Conservation (phyloP, 768 basidiomycete genomes). For the Rhodocollybia butyracea region DNA sequence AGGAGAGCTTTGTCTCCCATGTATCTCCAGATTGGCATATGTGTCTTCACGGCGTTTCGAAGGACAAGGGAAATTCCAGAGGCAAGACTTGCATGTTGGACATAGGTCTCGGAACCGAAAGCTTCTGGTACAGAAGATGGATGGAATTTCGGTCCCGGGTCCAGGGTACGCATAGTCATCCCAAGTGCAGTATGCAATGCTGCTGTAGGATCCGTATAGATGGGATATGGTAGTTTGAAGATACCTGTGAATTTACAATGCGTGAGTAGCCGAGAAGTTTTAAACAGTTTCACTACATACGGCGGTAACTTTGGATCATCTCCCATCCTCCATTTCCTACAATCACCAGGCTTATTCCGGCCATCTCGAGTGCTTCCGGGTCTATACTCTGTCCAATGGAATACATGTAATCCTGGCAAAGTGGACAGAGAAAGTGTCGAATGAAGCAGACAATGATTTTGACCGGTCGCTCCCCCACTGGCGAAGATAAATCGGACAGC, state of each 20-base stretch:
- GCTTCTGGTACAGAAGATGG: background rate
- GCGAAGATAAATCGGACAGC: too few relatives aligned
- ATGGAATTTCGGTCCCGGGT: conserved; percentile 25
- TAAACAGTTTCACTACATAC: conserved; percentile 10
- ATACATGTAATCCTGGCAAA: conserved; percentile 70
- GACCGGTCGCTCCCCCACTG: conserved; percentile 26
- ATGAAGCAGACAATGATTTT: conserved; percentile 67
- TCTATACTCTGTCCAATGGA: conserved; percentile 51
- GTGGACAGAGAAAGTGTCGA: conserved; percentile 65
- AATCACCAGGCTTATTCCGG: conserved; percentile 54
- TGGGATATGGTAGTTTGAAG: conserved; percentile 55
- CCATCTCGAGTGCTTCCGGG: conserved; percentile 41
- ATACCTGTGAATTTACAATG: conserved; percentile 35
- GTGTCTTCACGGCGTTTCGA: conserved; percentile 47
- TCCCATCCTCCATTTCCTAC: conserved; percentile 63
- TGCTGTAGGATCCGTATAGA: conserved; percentile 65
- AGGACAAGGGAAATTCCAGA: conserved; percentile 56
- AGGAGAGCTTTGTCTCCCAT: conserved; percentile 61
- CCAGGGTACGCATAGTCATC: conserved; percentile 35
- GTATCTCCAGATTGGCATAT: conserved; percentile 60
- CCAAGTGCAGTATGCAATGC: conserved; percentile 58
- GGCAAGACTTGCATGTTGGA: conserved; percentile 45
- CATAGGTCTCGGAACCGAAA: conserved; percentile 20
- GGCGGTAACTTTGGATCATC: conserved; percentile 60
- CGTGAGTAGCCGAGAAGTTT: background rate